Evolutionary conservation across 495 filamentous ascomycete genomes (phyloP).

Genomic region (Podospora pseudocomata): DNA sequence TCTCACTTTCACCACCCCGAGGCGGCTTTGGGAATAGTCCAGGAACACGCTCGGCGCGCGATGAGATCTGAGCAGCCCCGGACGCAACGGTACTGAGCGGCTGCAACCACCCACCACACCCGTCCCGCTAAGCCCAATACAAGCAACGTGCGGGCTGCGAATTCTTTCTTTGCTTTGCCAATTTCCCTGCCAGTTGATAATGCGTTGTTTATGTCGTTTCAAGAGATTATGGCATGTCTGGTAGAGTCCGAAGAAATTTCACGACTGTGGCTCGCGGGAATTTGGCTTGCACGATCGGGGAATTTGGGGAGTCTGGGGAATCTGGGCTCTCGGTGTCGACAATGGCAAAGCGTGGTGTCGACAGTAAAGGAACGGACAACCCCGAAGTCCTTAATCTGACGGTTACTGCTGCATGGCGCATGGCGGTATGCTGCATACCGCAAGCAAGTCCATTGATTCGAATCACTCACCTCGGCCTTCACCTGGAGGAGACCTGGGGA

Average conservation of each 20-base stretch:
- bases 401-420: conserved; percentile 13
- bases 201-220: not conserved
- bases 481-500: not conserved
- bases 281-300: not conserved
- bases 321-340: not conserved
- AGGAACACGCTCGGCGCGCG: conserved; percentile 4
- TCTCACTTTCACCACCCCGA: not conserved
- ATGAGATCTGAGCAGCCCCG: conserved; percentile 9
- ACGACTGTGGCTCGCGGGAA: not conserved
- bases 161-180: not conserved
- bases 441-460: not conserved
- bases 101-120: conserved; percentile 13
- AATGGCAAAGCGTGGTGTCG: not conserved
- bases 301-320: not conserved
- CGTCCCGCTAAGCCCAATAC: conserved; percentile 8
- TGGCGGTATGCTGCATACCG: conserved; percentile 2
- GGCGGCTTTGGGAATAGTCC: conserved; percentile 4
- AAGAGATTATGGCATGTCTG: not conserved
- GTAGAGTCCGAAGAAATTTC: not conserved
- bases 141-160: conserved; percentile 1
- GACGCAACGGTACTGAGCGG: conserved; percentile 9
- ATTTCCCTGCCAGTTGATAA: not conserved
- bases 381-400: conserved; percentile 24
- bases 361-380: conserved; percentile 1
- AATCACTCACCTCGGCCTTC: not conserved